phyloP scores from a whole-genome alignment of 306 rosid species.

The Sicyos baderoa region DNA sequence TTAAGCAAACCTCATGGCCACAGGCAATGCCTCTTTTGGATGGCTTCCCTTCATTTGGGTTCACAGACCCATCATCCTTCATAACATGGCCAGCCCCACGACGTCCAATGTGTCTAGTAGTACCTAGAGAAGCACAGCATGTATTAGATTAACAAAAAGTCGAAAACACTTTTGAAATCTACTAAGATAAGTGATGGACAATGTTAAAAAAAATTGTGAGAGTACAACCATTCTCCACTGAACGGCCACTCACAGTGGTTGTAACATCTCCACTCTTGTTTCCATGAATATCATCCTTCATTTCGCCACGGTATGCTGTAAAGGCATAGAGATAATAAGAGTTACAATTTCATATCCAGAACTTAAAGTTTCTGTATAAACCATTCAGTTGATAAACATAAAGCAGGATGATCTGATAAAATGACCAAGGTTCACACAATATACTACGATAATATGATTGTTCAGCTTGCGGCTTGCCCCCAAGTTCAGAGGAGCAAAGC shows the following conservation, averaged over 20 bases:
- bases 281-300: slow-evolving; percentile 39
- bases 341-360: slow-evolving; percentile 15
- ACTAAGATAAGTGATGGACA: neutral
- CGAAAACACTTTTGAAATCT: neutral
- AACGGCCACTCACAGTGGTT: slow-evolving; percentile 43
- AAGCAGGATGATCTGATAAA: too few relatives aligned
- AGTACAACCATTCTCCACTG: slow-evolving; percentile 47
- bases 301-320: slow-evolving; percentile 33
- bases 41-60: slow-evolving; percentile 57
- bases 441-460: neutral
- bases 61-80: slow-evolving; percentile 59
- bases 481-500: too few relatives aligned
- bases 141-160: neutral
- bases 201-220: neutral
- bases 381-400: too few relatives aligned
- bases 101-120: slow-evolving; percentile 52
- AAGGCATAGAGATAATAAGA: slow-evolving; percentile 21
- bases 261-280: slow-evolving; percentile 45
- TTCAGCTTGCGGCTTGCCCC: neutral
- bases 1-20: slow-evolving; percentile 55
- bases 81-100: slow-evolving; percentile 48
- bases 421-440: neutral
- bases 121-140: slow-evolving; percentile 35
- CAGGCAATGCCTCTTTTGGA: slow-evolving; percentile 52
- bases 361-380: neutral